Evolutionary conservation across 352 stramenopile species (phyloP).

Genomic region (Halophytophthora batemanensis): DNA sequence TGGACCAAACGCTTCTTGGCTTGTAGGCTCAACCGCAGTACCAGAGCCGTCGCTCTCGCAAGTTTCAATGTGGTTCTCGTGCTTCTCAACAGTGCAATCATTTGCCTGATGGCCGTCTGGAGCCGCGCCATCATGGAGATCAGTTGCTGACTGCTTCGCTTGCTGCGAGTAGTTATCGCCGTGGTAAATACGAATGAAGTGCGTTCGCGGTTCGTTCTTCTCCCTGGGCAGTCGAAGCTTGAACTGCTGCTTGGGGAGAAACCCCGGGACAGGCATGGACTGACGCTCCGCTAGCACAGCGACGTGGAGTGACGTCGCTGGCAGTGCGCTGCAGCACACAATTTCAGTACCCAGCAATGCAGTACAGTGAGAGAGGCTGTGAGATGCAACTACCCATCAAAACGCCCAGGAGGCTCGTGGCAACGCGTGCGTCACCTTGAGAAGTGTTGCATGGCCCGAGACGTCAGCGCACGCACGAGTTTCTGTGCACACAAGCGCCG

Average conservation of each 20-base stretch:
- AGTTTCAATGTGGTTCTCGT: no score
- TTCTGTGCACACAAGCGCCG: slow-evolving; percentile 58
- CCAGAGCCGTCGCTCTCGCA: no score
- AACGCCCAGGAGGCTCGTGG: neutral
- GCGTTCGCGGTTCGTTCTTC: slow-evolving; percentile 17
- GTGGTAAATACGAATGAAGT: slow-evolving; percentile 23
- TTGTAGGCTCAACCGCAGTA: no score
- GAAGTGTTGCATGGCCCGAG: slow-evolving; percentile 29
- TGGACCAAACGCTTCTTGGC: neutral
- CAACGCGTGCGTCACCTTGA: slow-evolving; percentile 33
- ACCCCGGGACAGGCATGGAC: slow-evolving; percentile 32
- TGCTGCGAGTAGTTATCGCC: no score
- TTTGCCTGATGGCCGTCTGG: no score
- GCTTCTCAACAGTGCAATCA: no score
- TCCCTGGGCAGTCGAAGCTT: slow-evolving; percentile 47
- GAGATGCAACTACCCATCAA: neutral
- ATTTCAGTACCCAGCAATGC: neutral
- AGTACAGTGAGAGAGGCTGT: slow-evolving; percentile 1
- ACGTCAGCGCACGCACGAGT: slow-evolving; percentile 48
- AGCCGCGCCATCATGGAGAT: no score
- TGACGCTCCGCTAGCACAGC: slow-evolving; percentile 38
- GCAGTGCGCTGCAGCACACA: slow-evolving; percentile 28
- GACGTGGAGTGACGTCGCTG: slow-evolving; percentile 53
- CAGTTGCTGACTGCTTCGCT: no score
- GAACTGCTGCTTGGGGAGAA: slow-evolving; percentile 61